These are phyloP conservation scores for Citrus medica DNA, from an alignment of 345 rosid species.

Conservation along the genomic window DNA sequence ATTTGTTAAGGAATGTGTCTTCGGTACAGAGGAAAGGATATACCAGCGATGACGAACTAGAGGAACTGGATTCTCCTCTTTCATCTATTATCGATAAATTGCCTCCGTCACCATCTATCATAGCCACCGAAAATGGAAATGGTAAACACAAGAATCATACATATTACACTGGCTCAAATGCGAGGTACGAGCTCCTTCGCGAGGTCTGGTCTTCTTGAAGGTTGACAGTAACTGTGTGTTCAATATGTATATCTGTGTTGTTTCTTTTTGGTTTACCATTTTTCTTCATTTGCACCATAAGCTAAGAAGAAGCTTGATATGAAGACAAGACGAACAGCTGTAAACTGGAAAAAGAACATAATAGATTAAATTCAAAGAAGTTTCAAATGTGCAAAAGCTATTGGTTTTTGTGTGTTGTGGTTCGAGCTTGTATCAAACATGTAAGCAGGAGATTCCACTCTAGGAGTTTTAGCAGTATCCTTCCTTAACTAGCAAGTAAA, in stretches of 20 bases:
- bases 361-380: slow-evolving; percentile 6
- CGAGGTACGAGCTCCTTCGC: slow-evolving; percentile 75
- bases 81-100: slow-evolving; percentile 50
- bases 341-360: background rate
- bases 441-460: no score
- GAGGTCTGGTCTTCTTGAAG: slow-evolving; percentile 70
- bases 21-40: slow-evolving; percentile 82
- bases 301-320: background rate
- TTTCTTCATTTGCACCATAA: no score
- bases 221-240: background rate
- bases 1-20: slow-evolving; percentile 53
- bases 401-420: slow-evolving; percentile 11
- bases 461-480: no score
- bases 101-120: slow-evolving; percentile 28
- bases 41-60: slow-evolving; percentile 89
- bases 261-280: no score
- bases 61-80: slow-evolving; percentile 76
- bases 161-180: slow-evolving; percentile 28
- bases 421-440: background rate
- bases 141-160: slow-evolving; percentile 29
- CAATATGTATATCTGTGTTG: slow-evolving; percentile 2
- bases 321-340: background rate
- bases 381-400: background rate
- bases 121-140: slow-evolving; percentile 28
- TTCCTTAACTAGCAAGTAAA: no score